These are phyloP conservation scores for Medicago ruthenica DNA, from an alignment of 306 rosid species.

Conservation along the genomic window DNA sequence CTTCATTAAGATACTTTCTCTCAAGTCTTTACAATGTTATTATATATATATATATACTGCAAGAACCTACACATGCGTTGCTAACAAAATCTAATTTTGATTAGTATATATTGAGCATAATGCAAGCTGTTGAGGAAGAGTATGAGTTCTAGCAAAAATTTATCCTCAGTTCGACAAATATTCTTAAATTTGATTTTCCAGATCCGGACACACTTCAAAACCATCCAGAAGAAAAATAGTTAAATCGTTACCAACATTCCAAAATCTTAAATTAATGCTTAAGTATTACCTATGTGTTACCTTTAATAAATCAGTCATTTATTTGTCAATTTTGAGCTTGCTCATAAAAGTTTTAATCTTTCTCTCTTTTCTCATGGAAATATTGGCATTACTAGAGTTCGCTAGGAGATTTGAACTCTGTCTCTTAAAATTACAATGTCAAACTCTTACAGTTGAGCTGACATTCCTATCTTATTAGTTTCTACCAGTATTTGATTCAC, in stretches of 20 bases:
- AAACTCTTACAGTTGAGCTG: neutral
- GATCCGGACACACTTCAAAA: neutral
- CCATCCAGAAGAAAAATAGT: conserved; percentile 1
- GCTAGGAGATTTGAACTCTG: neutral
- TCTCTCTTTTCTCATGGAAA: neutral
- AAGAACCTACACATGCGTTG: neutral
- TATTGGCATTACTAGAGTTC: neutral
- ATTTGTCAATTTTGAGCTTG: conserved; percentile 25
- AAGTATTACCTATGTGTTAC: neutral
- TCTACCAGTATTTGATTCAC: neutral
- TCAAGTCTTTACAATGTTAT: neutral
- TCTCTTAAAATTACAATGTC: neutral
- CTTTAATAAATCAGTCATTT: neutral
- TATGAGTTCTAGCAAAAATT: neutral
- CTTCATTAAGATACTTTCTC: neutral
- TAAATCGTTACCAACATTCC: neutral
- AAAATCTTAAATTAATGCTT: conserved; percentile 25
- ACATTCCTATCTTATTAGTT: neutral
- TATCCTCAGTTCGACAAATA: neutral
- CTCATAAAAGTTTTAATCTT: neutral
- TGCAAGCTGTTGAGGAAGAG: conserved; percentile 7
- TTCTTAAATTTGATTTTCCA: conserved; percentile 2
- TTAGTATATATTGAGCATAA: neutral
- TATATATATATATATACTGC: neutral
- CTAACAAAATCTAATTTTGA: conserved; percentile 2